These are phyloP conservation scores for Kuraishia hungarica DNA, from an alignment of 805 yeast genomes.

Conservation along the genomic window DNA sequence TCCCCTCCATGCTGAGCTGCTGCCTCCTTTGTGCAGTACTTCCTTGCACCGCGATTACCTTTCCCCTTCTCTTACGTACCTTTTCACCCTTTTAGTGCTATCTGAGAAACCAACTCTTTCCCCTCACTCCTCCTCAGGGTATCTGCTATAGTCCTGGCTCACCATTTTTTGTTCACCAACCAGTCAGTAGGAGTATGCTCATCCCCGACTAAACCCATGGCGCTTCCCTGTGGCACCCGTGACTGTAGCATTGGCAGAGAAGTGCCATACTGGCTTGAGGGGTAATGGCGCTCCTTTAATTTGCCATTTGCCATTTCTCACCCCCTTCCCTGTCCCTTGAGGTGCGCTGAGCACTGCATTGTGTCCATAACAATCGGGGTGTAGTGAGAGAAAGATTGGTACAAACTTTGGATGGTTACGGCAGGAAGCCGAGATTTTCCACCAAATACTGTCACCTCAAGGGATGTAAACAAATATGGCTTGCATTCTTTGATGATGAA, in stretches of 20 bases:
- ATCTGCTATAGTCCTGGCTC: not conserved
- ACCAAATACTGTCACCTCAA: not conserved
- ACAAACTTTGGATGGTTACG: not conserved
- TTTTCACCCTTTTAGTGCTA: not conserved
- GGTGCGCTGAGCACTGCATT: too few species aligned
- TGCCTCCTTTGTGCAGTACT: too few species aligned
- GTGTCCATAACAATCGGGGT: not conserved
- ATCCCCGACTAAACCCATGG: too few species aligned
- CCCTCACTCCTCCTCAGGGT: not conserved
- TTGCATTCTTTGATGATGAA: too few species aligned
- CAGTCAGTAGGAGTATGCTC: too few species aligned
- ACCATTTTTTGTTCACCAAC: not conserved
- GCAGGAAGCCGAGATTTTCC: not conserved
- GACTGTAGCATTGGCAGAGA: too few species aligned
- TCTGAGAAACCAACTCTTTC: not conserved
- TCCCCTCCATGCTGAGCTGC: not conserved
- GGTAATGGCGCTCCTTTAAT: not conserved
- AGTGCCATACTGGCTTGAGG: not conserved
- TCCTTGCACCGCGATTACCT: not conserved
- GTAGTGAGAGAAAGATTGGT: not conserved
- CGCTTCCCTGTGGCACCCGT: too few species aligned
- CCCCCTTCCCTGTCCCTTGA: not conserved
- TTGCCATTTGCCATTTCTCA: too few species aligned
- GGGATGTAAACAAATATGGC: not conserved
- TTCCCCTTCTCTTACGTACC: not conserved